Evolutionary conservation across 1,284 basidiomycete species (phyloP).

Genomic region (Sanghuangporus sanghuang): DNA sequence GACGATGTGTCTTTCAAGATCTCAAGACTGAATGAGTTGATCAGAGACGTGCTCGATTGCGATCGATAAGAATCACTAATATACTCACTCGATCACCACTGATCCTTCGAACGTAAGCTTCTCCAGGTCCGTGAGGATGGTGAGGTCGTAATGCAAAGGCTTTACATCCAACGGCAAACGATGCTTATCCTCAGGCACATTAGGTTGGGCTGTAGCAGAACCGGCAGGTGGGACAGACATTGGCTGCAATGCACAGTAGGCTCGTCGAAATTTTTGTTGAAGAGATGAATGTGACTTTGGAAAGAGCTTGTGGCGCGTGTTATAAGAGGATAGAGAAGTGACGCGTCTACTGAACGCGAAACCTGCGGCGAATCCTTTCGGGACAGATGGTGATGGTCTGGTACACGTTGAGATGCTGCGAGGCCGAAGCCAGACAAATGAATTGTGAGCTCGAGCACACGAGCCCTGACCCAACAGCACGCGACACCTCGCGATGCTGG

Average conservation of each 20-base stretch:
- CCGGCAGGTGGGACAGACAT: constrained; percentile 6
- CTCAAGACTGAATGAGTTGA: constrained; percentile 51
- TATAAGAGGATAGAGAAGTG: neutral
- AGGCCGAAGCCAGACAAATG: neutral
- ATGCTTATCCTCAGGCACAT: constrained; percentile 39
- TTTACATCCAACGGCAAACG: constrained; percentile 74
- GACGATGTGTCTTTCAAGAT: constrained; percentile 60
- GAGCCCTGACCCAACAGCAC: neutral
- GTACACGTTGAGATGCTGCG: neutral
- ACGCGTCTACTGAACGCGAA: neutral
- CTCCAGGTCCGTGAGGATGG: constrained; percentile 80
- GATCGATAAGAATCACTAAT: neutral
- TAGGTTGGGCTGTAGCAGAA: constrained; percentile 3
- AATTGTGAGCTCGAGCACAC: neutral
- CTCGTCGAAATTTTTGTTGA: neutral
- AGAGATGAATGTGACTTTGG: neutral
- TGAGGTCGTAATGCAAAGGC: constrained; percentile 81
- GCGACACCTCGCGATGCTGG: neutral
- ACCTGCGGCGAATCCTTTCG: neutral
- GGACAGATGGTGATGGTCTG: neutral
- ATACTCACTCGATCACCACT: constrained; percentile 62
- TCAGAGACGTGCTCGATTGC: neutral
- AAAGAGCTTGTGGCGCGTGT: neutral
- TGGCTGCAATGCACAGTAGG: constrained; percentile 9
- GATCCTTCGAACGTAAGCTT: constrained; percentile 72